A percentile compares a stretch with the other conserved stretches of the same genome.
Evolutionary conservation across 106 monocot genomes (phyloP).

Genomic region (Platanthera zijinensis): DNA sequence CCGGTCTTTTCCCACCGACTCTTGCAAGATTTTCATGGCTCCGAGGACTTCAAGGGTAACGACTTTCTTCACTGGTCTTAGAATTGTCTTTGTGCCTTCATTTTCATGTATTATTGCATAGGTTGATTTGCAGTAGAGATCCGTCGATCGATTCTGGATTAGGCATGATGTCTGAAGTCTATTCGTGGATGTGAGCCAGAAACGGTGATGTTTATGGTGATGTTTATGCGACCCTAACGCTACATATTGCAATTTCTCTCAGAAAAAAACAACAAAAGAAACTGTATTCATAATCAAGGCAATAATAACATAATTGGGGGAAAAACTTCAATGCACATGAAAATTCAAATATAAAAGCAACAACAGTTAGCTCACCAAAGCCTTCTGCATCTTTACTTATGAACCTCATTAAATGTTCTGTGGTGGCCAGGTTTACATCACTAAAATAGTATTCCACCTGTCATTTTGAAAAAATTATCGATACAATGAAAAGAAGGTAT

Average conservation of each 20-base stretch:
- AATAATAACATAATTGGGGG: neutral
- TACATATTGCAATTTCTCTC: neutral
- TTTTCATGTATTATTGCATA: too few species aligned
- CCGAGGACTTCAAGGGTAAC: too few species aligned
- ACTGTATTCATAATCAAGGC: neutral
- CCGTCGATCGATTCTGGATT: too few species aligned
- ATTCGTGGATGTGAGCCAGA: too few species aligned
- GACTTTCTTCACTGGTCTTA: too few species aligned
- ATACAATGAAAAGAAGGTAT: neutral
- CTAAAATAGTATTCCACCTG: conserved; percentile 94
- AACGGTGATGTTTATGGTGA: too few species aligned
- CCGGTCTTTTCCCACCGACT: too few species aligned
- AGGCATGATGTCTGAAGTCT: too few species aligned
- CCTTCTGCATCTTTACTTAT: conserved; percentile 77
- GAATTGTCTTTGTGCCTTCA: too few species aligned
- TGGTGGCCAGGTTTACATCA: conserved; percentile 75
- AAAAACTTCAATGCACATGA: neutral
- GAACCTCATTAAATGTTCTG: conserved; percentile 87
- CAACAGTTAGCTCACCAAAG: conserved; percentile 35
- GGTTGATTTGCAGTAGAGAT: too few species aligned
- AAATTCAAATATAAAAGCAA: neutral
- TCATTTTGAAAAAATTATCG: neutral
- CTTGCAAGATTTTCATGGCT: too few species aligned
- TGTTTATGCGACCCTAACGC: too few species aligned
- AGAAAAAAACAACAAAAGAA: neutral